Evolutionary conservation across 495 filamentous ascomycete genomes (phyloP), one percentile per base, ranked within the genome.

Genomic region (Neurospora hispaniola): DNA sequence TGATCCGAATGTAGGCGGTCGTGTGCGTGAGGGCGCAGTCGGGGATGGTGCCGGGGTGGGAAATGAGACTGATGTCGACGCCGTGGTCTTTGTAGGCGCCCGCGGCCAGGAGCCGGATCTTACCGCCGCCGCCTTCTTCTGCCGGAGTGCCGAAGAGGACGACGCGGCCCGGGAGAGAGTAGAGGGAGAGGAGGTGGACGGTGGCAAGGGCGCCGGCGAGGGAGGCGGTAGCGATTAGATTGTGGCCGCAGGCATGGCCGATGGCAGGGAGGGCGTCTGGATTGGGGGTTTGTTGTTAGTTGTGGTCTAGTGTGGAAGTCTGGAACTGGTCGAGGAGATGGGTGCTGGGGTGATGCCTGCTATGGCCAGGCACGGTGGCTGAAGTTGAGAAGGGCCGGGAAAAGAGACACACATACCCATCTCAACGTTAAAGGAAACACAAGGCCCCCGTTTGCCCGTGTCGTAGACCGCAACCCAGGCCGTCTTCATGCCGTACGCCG

Each of bases 171-270:
- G 81, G 79, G 7, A 91, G 77, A 2, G 77, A 75, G 48, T 84
- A 82, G 42, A 82, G 74, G 44, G 79, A 79, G 42, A 92, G 79
- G 10, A 86, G 75, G 5, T 84, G 76, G 0, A 84, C 88, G 0
- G 88, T 82, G n/a, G 88, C 89, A 6, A 92, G 77, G 12, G 86
- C 89, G 0, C 82, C 90, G 0, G 87, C 84, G 12, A 91, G 78
- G 3, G 89, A 91, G 27, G 86, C 86, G 0, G 85, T 90, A 7
- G 89, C 86, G 73, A 92, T 92, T 1, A 92, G 86, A 71, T 92
- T 92, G 79, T 92, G 90, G 7, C 90, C 90, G 72, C 89, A 92
- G 0, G 89, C 89, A 75, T 92, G 90, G 43, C 89, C 90, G 44
- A 91, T 87, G 4, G 76, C 82, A 0, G 88, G 88, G 23, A 89